Percentiles rank a stretch among this genome's conserved stretches.
Evolutionary conservation across 2,329 filamentous ascomycete species (phyloP).

Genomic region (Colletotrichum magnum): DNA sequence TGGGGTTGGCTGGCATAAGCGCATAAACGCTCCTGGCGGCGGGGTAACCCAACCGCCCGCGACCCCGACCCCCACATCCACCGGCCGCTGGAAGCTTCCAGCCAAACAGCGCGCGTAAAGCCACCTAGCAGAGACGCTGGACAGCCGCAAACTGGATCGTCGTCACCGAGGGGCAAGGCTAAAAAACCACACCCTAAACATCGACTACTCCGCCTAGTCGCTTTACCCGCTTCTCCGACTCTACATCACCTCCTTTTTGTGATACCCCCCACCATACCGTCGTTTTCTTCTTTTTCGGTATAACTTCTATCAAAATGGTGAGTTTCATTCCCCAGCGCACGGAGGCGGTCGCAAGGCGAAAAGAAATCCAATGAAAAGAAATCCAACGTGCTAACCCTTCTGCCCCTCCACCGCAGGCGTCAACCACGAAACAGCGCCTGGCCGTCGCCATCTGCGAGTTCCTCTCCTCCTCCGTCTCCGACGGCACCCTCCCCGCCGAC

Average conservation of each 20-base stretch:
- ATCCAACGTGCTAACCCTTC: background rate
- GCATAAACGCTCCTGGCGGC: slow-evolving; percentile 15
- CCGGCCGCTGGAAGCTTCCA: slow-evolving; percentile 41
- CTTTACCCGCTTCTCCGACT: background rate
- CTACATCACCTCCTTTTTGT: background rate
- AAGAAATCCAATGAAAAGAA: too few relatives aligned
- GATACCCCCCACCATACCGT: slow-evolving; percentile 11
- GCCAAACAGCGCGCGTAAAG: slow-evolving; percentile 29
- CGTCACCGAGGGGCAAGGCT: background rate
- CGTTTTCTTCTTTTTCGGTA: slow-evolving; percentile 7
- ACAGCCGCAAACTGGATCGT: slow-evolving; percentile 29
- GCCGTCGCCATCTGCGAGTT: slow-evolving; percentile 98
- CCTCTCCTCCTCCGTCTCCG: slow-evolving; percentile 84
- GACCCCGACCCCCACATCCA: slow-evolving; percentile 24
- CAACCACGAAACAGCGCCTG: slow-evolving; percentile 82
- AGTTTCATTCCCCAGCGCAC: background rate
- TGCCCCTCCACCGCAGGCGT: slow-evolving; percentile 49
- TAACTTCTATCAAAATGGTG: slow-evolving; percentile 34
- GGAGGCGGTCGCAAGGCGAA: too few relatives aligned
- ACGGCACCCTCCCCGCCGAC: slow-evolving; percentile 89
- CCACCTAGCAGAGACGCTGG: background rate
- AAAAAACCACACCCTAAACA: slow-evolving; percentile 9
- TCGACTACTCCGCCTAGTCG: background rate
- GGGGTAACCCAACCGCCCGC: slow-evolving; percentile 27
- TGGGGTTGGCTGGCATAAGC: background rate